Evolutionary conservation across 2,329 filamentous ascomycete species (phyloP), one percentile per base, ranked within the genome.

Genomic region (Aspergillus versicolor): DNA sequence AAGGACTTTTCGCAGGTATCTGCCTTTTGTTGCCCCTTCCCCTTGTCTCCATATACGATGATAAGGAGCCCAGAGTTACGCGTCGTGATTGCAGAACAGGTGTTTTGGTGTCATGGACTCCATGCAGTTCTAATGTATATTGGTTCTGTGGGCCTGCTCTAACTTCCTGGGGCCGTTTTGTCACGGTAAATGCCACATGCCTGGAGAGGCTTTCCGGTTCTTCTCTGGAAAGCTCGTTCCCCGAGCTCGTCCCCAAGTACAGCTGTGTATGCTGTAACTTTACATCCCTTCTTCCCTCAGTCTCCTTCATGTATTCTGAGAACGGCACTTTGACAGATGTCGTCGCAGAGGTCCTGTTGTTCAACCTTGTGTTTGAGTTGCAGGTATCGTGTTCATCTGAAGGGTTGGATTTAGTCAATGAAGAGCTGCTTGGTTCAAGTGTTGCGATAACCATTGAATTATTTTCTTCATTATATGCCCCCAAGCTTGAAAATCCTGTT

Each of bases 21-120:
- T 61, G 58, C 47, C 63, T 70, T 53, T 71, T 73, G 2, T 57
- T 56, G 6, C 32, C 46, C 32, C 61, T 63, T 22, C 79, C 77
- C 53, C 79, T 76, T 7, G 80, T 69, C 49, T 78, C 72, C 73
- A 85, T 81, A 61, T 83, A 85, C 27, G 75, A 79, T 5, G 77
- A 72, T 30, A 85, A 64, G 3, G 79, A 78, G 8, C 69, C 70
- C 1, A 60, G 77, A 77, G 63, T 79, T 78, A 27, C 51, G 15
- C 49, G 47, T 3, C 27, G 37, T 22, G 30, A 8, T 15, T 44
- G 22, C 11, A 24, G 17, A 12, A 3, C 21, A 41, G 17, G 11
- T 22, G n/a, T 13, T 19, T 30, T 17, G 8, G 24, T n/a, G 2
- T n/a, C 46, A 22, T 49, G 17, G 15, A 9, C 5, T 22, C 12